Evolutionary conservation across 2,329 filamentous ascomycete genomes (phyloP).

Genomic region (Ceratocystis variospora): DNA sequence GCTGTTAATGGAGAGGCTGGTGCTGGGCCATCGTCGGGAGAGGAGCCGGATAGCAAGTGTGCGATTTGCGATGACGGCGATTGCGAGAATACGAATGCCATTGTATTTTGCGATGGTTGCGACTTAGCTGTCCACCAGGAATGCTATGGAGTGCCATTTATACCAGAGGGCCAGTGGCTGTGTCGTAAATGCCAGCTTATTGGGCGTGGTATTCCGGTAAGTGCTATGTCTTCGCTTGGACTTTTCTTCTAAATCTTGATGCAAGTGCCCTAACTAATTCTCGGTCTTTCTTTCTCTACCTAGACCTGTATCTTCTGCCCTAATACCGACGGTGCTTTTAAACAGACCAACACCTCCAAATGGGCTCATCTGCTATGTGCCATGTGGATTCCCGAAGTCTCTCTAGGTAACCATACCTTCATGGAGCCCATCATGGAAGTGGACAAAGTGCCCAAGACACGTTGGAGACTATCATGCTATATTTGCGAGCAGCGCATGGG

Average conservation of each 20-base stretch:
- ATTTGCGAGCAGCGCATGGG: conserved; percentile 97
- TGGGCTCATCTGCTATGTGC: conserved; percentile 95
- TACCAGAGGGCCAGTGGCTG: conserved; percentile 95
- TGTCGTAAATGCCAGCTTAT: conserved; percentile 95
- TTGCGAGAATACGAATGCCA: conserved; percentile 97
- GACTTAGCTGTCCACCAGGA: conserved; percentile 96
- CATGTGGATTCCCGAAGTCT: conserved; percentile 97
- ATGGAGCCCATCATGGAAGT: conserved; percentile 98
- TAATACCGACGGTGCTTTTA: conserved; percentile 94
- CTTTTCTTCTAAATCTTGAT: neutral
- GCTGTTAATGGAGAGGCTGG: conserved; percentile 89
- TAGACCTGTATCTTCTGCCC: conserved; percentile 96
- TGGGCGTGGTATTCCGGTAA: conserved; percentile 70
- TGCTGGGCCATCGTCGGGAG: conserved; percentile 35
- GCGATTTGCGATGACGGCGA: conserved; percentile 98
- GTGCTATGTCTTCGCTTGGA: conserved; percentile 26
- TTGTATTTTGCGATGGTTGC: conserved; percentile 97
- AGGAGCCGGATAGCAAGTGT: conserved; percentile 95
- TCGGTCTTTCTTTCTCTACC: neutral
- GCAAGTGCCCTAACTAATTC: conserved; percentile 5
- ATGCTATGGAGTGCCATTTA: conserved; percentile 97
- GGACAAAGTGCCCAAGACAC: conserved; percentile 86
- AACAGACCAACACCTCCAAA: conserved; percentile 89
- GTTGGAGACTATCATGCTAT: conserved; percentile 91
- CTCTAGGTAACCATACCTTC: conserved; percentile 86